Conservation (phyloP, 768 basidiomycete species). For the Xerocomus spinulosus region DNA sequence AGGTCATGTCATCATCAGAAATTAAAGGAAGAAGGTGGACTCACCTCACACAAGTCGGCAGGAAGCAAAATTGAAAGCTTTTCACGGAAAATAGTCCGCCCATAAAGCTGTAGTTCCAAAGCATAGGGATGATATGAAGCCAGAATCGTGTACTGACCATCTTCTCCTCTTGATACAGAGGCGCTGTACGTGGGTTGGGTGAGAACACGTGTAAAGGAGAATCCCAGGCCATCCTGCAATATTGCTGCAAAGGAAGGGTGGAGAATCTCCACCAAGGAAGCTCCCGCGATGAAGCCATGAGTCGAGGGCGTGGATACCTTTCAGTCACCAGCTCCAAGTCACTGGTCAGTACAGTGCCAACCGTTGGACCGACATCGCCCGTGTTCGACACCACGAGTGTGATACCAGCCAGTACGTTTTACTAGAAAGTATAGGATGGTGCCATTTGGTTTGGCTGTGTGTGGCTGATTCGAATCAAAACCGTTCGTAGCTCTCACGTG, state of each 20-base stretch:
- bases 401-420: not conserved
- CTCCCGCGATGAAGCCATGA: conserved; percentile 19
- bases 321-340: not conserved
- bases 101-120: too few species aligned
- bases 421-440: not conserved
- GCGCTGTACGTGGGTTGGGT: not conserved
- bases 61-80: too few species aligned
- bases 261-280: conserved; percentile 20
- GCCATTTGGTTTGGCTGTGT: not conserved
- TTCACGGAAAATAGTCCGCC: too few species aligned
- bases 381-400: not conserved
- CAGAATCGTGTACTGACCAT: too few species aligned
- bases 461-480: conserved; percentile 21
- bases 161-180: conserved; percentile 4
- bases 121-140: too few species aligned
- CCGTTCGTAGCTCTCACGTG: conserved; percentile 27
- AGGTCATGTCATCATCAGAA: too few species aligned
- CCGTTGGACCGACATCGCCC: too few species aligned
- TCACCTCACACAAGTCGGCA: not conserved
- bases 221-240: conserved; percentile 17
- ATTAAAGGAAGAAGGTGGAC: not conserved
- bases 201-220: conserved; percentile 17
- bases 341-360: too few species aligned
- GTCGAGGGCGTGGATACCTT: conserved; percentile 15
- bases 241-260: conserved; percentile 23